These are phyloP conservation scores for Coemansia sp. DNA, from an alignment of 192 early-diverging fungal genomes.

Conservation along the genomic window DNA sequence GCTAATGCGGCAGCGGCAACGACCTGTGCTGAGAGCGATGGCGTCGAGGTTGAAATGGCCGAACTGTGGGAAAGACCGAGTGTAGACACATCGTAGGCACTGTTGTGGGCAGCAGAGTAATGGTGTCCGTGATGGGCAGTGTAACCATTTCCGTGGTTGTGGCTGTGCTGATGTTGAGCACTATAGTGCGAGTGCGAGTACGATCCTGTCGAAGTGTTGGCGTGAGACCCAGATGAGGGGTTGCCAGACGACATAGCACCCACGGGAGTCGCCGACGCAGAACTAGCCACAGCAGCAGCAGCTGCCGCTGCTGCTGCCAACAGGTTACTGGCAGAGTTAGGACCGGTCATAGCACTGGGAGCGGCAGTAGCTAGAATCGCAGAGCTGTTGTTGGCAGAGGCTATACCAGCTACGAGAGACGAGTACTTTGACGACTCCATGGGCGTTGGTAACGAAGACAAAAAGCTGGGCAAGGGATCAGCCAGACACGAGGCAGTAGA, in stretches of 20 bases:
- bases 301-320: constrained; percentile 9
- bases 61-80: neutral
- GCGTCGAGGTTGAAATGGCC: neutral
- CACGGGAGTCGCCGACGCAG: constrained; percentile 9
- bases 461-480: constrained; percentile 40
- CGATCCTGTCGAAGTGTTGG: constrained; percentile 1
- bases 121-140: constrained; percentile 1
- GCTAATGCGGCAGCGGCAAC: constrained; percentile 19
- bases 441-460: constrained; percentile 37
- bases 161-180: constrained; percentile 5
- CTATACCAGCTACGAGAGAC: constrained; percentile 25
- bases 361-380: constrained; percentile 11
- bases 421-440: constrained; percentile 43
- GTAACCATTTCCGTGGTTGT: neutral
- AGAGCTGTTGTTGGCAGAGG: constrained; percentile 11
- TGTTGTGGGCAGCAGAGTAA: neutral
- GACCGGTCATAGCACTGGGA: neutral
- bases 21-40: constrained; percentile 1
- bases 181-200: constrained; percentile 14
- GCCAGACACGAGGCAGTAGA: constrained; percentile 24
- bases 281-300: constrained; percentile 1
- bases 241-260: neutral
- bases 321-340: constrained; percentile 6
- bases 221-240: neutral
- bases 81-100: neutral